Evolutionary conservation across 768 basidiomycete genomes (phyloP), one percentile per base, ranked within the genome.

Genomic region (Leccinum arenicola): DNA sequence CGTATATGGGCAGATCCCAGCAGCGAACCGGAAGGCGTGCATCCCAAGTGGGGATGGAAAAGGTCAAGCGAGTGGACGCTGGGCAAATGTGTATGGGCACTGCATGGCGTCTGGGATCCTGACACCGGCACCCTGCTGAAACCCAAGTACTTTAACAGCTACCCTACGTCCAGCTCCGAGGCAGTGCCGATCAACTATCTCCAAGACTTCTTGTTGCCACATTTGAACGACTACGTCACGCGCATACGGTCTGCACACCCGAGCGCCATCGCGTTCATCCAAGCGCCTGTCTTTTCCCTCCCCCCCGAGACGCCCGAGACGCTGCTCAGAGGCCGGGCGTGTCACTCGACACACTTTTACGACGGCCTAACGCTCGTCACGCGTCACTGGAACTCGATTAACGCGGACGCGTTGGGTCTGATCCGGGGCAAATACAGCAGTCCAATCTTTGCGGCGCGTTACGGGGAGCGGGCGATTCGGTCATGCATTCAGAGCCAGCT

Each of bases 341-440:
- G 77, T 33, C 88, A 91, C 63, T 87, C 89, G 4, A 80, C 87
- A 0, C 96, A 98, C 71, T 98, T 94, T 72, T 98, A 98, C 68
- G 95, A 98, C 65, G 95, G 95, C 1, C 77, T 98, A 43, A 98
- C 96, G 0, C 82, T 98, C 45, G 78, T 98, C n/a, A 91, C 91
- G 35, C 81, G 92, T 36, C 92, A 95, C 66, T 95, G 91, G 93
- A 89, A 94, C 69, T 88, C 88, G 87, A 90, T 93, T 81, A 98
- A 98, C 66, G 94, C 93, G 2, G 95, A 98, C 73, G 94, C 95
- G 1, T 76, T 99, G 0, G 97, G 96, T 1, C 70, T 98, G n/a
- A 73, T 99, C 35, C 78, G 96, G 19, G 92, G 93, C 9, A 89
- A 89, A 66, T 89, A 96, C 68, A 77, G 78, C 11, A 81, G 78